phyloP scores from a whole-genome alignment of 1,284 basidiomycete species.

The Ustilago bromivora region DNA sequence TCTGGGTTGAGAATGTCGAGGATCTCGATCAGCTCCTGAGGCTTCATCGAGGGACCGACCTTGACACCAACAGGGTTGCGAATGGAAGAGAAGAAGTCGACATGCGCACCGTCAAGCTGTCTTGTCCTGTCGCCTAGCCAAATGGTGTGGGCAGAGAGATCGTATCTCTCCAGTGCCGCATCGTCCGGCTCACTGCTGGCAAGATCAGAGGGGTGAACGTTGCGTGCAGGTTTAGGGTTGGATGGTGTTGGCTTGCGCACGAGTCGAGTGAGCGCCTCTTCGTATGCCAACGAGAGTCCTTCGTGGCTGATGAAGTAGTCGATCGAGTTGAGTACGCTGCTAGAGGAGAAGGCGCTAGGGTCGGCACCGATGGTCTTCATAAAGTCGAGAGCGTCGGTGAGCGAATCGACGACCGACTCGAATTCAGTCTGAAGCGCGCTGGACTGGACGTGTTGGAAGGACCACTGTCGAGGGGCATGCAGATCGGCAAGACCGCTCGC shows the following conservation, averaged over 20 bases:
- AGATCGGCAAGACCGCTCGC: conserved; percentile 87
- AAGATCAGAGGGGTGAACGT: conserved; percentile 32
- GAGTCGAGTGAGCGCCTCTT: conserved; percentile 87
- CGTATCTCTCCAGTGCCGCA: conserved; percentile 74
- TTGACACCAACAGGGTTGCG: conserved; percentile 97
- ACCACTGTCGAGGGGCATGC: conserved; percentile 91
- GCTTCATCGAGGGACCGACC: conserved; percentile 87
- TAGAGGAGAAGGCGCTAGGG: conserved; percentile 73
- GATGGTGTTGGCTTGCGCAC: conserved; percentile 40
- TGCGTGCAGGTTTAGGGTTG: conserved; percentile 32
- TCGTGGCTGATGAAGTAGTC: conserved; percentile 97
- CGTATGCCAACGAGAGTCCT: conserved; percentile 91
- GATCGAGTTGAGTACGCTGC: conserved; percentile 83
- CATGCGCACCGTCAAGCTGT: conserved; percentile 89
- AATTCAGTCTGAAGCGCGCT: conserved; percentile 83
- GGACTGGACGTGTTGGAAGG: conserved; percentile 88
- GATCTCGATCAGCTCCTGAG: conserved; percentile 82
- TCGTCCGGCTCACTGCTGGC: conserved; percentile 36
- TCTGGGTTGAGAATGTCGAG: conserved; percentile 84
- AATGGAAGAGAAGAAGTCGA: conserved; percentile 84
- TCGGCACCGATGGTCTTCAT: conserved; percentile 84
- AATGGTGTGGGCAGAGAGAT: conserved; percentile 90
- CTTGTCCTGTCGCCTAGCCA: conserved; percentile 99
- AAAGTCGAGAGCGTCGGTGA: conserved; percentile 93
- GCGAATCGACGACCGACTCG: conserved; percentile 82